A percentile compares a stretch with the other conserved stretches of the same genome.
These are phyloP conservation scores for Phytophthora niederhauseri DNA, from an alignment of 352 stramenopile species.

Conservation along the genomic window DNA sequence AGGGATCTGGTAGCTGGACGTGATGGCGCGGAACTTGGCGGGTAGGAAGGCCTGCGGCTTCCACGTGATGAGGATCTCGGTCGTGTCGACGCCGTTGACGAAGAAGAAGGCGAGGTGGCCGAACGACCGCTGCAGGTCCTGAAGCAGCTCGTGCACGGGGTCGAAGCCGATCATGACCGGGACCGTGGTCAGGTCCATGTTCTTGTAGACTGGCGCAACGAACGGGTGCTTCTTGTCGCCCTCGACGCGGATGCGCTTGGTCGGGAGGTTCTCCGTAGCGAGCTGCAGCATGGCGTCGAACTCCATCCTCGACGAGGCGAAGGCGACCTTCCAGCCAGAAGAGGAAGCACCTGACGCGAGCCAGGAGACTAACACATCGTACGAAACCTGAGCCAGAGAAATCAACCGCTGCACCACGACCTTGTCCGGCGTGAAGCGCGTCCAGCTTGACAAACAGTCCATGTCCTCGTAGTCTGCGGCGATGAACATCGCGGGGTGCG, in stretches of 20 bases:
- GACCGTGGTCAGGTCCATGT: conserved; percentile 74
- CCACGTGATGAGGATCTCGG: conserved; percentile 78
- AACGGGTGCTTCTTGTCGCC: conserved; percentile 73
- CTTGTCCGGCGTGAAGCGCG: conserved; percentile 61
- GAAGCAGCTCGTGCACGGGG: conserved; percentile 69
- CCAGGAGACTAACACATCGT: conserved; percentile 62
- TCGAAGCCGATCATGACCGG: conserved; percentile 79
- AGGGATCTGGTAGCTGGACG: conserved; percentile 60
- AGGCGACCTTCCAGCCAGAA: conserved; percentile 70
- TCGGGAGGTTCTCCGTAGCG: conserved; percentile 55
- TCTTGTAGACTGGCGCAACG: conserved; percentile 83
- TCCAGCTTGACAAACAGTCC: conserved; percentile 87
- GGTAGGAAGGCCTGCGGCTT: conserved; percentile 83
- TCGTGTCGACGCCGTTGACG: conserved; percentile 64
- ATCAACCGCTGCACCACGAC: conserved; percentile 73
- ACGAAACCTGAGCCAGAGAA: conserved; percentile 64
- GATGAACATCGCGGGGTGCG: conserved; percentile 81
- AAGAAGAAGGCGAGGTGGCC: conserved; percentile 84
- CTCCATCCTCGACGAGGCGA: conserved; percentile 54
- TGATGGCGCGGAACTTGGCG: conserved; percentile 83
- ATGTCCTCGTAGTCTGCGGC: conserved; percentile 80
- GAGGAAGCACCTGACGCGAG: conserved; percentile 54
- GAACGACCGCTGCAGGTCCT: conserved; percentile 60
- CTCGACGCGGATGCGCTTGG: conserved; percentile 57
- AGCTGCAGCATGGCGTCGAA: conserved; percentile 74